Conservation (phyloP, 306 rosid genomes). For the Vachellia collinsii region DNA sequence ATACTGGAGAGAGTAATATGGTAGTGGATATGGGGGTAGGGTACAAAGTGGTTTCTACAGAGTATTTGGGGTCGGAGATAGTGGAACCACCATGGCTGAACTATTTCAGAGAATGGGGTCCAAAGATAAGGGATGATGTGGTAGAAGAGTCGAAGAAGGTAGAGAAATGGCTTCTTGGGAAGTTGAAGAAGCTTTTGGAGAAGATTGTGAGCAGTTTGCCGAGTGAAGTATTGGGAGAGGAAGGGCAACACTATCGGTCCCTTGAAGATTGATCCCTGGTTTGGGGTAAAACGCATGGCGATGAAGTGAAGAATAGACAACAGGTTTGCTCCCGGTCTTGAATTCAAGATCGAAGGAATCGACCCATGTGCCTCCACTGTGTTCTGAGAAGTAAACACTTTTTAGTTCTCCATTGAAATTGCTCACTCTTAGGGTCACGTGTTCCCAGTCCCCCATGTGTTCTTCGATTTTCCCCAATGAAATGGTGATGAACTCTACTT, state of each 20-base stretch:
- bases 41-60: too few relatives aligned
- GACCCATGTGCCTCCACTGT: conserved; percentile 56
- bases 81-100: too few relatives aligned
- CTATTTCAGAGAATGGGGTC: too few relatives aligned
- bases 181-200: too few relatives aligned
- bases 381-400: conserved; percentile 52
- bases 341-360: conserved; percentile 54
- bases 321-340: conserved; percentile 37
- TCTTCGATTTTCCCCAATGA: neutral
- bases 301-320: conserved; percentile 52
- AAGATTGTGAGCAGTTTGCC: too few relatives aligned
- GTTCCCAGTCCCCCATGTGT: neutral
- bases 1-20: too few relatives aligned
- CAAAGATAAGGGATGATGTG: too few relatives aligned
- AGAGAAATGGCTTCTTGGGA: too few relatives aligned
- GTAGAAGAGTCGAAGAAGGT: too few relatives aligned
- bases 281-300: conserved; percentile 59
- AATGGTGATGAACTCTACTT: neutral
- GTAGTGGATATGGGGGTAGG: too few relatives aligned
- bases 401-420: conserved; percentile 39
- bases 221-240: too few relatives aligned
- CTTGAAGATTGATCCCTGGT: conserved; percentile 56
- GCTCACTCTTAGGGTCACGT: neutral
- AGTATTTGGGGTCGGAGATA: too few relatives aligned
- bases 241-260: conserved; percentile 36